Percentiles rank a stretch among this genome's conserved stretches.
Evolutionary conservation across 1,284 basidiomycete genomes (phyloP).

Genomic region (Papiliotrema terrestris): DNA sequence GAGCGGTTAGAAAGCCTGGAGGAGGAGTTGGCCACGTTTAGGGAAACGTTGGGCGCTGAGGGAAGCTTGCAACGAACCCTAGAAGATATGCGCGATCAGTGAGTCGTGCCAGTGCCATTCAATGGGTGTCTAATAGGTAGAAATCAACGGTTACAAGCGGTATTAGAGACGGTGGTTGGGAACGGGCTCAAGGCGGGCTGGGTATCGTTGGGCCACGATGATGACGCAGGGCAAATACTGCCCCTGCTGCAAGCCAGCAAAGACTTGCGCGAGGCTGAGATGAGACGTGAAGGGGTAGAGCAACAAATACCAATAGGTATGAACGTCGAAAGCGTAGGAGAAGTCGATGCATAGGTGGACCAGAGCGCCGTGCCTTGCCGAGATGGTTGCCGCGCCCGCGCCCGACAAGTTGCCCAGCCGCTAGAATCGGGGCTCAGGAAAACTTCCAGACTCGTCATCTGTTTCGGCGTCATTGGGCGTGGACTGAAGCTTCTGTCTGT

Average conservation of each 20-base stretch:
- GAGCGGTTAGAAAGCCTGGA: constrained; percentile 60
- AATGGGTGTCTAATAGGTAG: constrained; percentile 15
- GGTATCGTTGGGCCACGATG: constrained; percentile 43
- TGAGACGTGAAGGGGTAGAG: too few relatives aligned
- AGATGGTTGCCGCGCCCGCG: too few relatives aligned
- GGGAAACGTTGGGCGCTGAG: constrained; percentile 15
- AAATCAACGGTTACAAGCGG: constrained; percentile 56
- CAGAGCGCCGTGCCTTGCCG: too few relatives aligned
- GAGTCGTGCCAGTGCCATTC: constrained; percentile 10
- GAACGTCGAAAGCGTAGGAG: too few relatives aligned
- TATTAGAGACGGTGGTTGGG: constrained; percentile 66
- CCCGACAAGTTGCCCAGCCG: too few relatives aligned
- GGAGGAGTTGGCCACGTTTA: constrained; percentile 49
- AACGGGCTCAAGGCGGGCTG: constrained; percentile 67
- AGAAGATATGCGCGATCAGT: constrained; percentile 30
- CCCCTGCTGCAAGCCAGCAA: constrained; percentile 14
- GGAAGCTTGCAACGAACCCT: constrained; percentile 17
- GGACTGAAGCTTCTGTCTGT: too few relatives aligned
- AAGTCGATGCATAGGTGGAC: too few relatives aligned
- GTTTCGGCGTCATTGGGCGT: too few relatives aligned
- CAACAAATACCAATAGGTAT: too few relatives aligned
- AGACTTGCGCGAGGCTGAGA: background rate
- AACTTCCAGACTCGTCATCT: too few relatives aligned
- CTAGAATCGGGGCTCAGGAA: too few relatives aligned
- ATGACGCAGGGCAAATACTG: constrained; percentile 20